Percentiles rank a stretch among this genome's conserved stretches.
phyloP scores from a whole-genome alignment of 2,329 filamentous ascomycete genomes.

The Cucurbitaria berberidis region DNA sequence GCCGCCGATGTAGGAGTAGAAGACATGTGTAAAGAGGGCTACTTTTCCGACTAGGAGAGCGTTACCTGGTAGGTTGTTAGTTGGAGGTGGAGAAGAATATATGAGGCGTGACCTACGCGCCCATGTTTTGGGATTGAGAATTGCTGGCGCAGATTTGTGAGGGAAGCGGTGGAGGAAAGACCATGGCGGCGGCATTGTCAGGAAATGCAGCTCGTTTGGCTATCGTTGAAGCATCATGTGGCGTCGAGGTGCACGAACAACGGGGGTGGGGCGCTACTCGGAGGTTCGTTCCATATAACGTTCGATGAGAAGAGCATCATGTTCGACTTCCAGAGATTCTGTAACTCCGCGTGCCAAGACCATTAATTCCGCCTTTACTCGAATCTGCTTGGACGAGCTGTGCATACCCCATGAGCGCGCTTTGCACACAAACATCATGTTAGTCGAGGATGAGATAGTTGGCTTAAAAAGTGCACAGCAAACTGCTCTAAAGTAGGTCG shows the following conservation, averaged over 20 bases:
- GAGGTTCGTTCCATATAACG: too few species aligned
- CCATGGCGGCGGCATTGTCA: slow-evolving; percentile 31
- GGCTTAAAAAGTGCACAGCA: slow-evolving; percentile 24
- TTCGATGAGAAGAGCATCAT: slow-evolving; percentile 2
- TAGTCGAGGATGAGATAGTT: slow-evolving; percentile 23
- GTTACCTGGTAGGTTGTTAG: slow-evolving; percentile 14
- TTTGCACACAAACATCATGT: slow-evolving; percentile 10
- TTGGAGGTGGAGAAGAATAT: not conserved
- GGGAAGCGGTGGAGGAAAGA: slow-evolving; percentile 17
- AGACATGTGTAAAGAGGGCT: slow-evolving; percentile 43
- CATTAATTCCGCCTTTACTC: slow-evolving; percentile 21
- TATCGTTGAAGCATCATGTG: slow-evolving; percentile 24
- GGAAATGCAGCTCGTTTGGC: slow-evolving; percentile 1
- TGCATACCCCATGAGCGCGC: slow-evolving; percentile 5
- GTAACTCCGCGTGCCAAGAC: slow-evolving; percentile 20
- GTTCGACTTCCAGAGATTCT: not conserved
- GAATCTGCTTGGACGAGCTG: slow-evolving; percentile 5
- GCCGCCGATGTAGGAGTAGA: slow-evolving; percentile 63
- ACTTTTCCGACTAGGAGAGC: slow-evolving; percentile 19
- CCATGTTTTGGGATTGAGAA: slow-evolving; percentile 6
- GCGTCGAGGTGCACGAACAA: not conserved
- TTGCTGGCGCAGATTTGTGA: slow-evolving; percentile 6
- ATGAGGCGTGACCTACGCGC: slow-evolving; percentile 1
- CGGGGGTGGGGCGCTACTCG: not conserved
- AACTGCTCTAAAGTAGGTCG: slow-evolving; percentile 24